A percentile compares a stretch with the other conserved stretches of the same genome.
These are phyloP conservation scores for Croton laevigatus DNA, from an alignment of 441 rosid genomes.

Conservation along the genomic window DNA sequence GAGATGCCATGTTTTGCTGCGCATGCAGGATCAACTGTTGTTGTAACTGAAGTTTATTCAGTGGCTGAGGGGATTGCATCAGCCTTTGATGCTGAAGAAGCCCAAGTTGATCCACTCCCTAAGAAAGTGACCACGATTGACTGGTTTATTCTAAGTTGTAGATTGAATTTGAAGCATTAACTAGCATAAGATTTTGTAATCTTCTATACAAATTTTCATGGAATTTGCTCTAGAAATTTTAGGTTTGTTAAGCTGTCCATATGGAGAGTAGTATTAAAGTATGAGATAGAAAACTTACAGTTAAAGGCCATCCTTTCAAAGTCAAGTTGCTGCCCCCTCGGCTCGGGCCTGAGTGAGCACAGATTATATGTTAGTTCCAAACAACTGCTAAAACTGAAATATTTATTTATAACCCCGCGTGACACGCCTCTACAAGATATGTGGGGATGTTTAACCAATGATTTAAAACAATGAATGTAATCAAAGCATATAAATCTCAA, in stretches of 20 bases:
- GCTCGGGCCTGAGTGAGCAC: slow-evolving; percentile 55
- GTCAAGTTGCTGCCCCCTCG: slow-evolving; percentile 82
- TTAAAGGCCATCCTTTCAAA: slow-evolving; percentile 95
- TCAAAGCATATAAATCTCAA: neutral
- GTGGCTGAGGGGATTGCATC: slow-evolving; percentile 74
- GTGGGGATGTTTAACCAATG: neutral
- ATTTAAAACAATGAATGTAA: neutral
- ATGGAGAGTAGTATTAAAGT: neutral
- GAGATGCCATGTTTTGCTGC: slow-evolving; percentile 66
- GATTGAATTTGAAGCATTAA: neutral
- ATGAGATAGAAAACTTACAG: slow-evolving; percentile 44
- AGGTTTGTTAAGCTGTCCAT: neutral
- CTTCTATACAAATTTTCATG: neutral
- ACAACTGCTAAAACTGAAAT: neutral
- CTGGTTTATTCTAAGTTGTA: neutral
- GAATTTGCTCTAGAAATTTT: neutral
- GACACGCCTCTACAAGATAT: neutral
- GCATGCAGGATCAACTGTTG: slow-evolving; percentile 81
- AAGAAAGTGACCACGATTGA: slow-evolving; percentile 11
- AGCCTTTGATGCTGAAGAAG: slow-evolving; percentile 66
- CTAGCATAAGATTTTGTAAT: neutral
- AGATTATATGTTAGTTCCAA: slow-evolving; percentile 3
- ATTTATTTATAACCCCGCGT: neutral
- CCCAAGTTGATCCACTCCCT: slow-evolving; percentile 81
- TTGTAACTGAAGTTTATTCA: slow-evolving; percentile 65